These are phyloP conservation scores for Angomonas deanei DNA, from an alignment of 208 protist genomes.

Conservation along the genomic window DNA sequence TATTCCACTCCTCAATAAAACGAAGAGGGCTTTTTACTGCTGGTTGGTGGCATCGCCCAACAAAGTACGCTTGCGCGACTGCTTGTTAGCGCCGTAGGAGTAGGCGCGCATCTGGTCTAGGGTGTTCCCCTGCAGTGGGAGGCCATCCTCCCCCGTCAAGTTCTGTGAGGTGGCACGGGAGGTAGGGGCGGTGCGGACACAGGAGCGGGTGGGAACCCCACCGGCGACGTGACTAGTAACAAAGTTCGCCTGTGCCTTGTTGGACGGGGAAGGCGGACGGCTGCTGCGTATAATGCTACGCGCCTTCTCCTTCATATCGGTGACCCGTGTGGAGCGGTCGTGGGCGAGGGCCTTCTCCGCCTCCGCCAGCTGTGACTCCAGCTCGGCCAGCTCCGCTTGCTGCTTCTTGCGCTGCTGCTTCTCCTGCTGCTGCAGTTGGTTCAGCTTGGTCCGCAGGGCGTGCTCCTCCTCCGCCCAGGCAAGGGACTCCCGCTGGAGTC, in stretches of 20 bases:
- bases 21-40: conserved; percentile 12
- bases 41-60: conserved; percentile 68
- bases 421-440: conserved; percentile 42
- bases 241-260: conserved; percentile 36
- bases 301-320: conserved; percentile 29
- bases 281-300: conserved; percentile 16
- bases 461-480: conserved; percentile 85
- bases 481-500: conserved; percentile 61
- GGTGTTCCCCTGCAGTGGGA: conserved; percentile 11
- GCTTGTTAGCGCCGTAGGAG: conserved; percentile 45
- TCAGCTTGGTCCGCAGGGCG: conserved; percentile 40
- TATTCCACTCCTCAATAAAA: neutral
- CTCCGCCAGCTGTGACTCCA: conserved; percentile 50
- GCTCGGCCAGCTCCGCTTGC: conserved; percentile 47
- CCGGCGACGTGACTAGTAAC: conserved; percentile 29
- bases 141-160: conserved; percentile 6
- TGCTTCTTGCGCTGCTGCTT: conserved; percentile 34
- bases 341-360: conserved; percentile 39
- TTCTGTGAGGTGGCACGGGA: conserved; percentile 53
- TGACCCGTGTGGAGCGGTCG: conserved; percentile 34
- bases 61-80: conserved; percentile 55
- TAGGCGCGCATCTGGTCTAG: conserved; percentile 44
- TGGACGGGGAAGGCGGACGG: conserved; percentile 15
- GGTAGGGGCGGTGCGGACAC: conserved; percentile 49
- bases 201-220: conserved; percentile 36